Percentiles rank a stretch among this genome's conserved stretches.
Conservation (phyloP, 108 stramenopile species). For the Cyclotella choctawhatcheeana region DNA sequence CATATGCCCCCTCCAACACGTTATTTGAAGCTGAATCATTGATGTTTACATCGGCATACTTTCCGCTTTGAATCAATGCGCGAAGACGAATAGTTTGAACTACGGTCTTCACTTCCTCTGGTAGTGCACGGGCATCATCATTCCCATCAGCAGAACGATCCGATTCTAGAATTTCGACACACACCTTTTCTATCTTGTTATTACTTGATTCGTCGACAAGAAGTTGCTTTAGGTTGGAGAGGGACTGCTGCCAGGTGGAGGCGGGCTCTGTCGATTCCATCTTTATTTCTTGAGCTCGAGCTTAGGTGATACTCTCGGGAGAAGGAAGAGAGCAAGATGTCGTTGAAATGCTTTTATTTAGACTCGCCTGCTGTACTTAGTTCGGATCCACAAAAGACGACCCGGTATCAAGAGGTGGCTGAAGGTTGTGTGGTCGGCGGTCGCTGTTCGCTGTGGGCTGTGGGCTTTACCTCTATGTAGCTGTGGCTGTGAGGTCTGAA, state of each 20-base stretch:
- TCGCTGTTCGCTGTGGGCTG: too few species aligned
- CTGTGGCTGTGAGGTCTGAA: too few species aligned
- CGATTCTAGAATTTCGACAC: background rate
- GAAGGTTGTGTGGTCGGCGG: too few species aligned
- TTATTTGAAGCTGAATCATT: background rate
- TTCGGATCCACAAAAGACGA: too few species aligned
- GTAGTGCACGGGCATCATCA: background rate
- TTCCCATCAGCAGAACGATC: background rate
- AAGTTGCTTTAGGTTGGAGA: background rate
- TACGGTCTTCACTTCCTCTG: background rate
- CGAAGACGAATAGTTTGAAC: conserved; percentile 46
- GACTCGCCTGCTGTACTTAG: too few species aligned
- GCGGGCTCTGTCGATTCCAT: too few species aligned
- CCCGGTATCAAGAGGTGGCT: too few species aligned
- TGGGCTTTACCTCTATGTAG: too few species aligned
- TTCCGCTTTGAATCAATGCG: conserved; percentile 24
- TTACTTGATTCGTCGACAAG: background rate
- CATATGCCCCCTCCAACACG: conserved; percentile 41
- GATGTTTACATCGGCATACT: conserved; percentile 33
- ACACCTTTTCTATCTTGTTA: background rate
- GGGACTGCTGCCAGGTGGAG: background rate
- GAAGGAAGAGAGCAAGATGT: too few species aligned
- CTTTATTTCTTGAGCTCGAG: too few species aligned
- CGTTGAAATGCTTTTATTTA: too few species aligned
- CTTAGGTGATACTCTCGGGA: too few species aligned